Evolutionary conservation across 2,329 filamentous ascomycete genomes (phyloP).

Genomic region (Colletotrichum musae): DNA sequence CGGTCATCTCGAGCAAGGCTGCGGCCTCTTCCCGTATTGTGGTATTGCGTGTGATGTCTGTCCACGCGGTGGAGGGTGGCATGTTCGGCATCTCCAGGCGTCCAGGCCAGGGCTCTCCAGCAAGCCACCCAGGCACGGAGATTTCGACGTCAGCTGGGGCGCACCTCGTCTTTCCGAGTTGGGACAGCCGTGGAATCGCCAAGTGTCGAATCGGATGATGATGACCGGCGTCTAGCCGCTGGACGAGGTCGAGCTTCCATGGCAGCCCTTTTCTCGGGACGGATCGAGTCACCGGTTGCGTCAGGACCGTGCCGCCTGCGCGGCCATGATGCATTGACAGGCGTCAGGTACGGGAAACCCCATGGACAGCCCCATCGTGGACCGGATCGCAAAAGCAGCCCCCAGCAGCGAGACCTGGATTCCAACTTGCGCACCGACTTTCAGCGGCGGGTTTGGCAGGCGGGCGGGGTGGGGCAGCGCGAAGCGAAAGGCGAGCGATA

Average conservation of each 20-base stretch:
- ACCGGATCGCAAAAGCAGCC: conserved; percentile 3
- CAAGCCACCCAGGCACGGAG: conserved; percentile 7
- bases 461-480: conserved; percentile 52
- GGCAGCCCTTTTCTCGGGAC: conserved; percentile 26
- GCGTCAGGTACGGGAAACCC: conserved; percentile 19
- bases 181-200: conserved; percentile 9
- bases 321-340: conserved; percentile 7
- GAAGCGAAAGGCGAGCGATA: conserved; percentile 46
- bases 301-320: conserved; percentile 25
- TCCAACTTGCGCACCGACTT: conserved; percentile 31
- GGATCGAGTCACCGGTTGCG: conserved; percentile 29
- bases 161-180: conserved; percentile 3
- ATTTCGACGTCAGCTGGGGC: conserved; percentile 1
- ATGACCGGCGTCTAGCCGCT: conserved; percentile 23
- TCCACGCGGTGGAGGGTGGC: neutral
- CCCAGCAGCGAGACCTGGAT: conserved; percentile 8
- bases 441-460: conserved; percentile 5
- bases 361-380: conserved; percentile 9
- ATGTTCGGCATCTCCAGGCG: neutral
- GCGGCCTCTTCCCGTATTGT: neutral
- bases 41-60: neutral
- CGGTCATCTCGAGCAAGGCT: conserved; percentile 6
- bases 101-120: neutral
- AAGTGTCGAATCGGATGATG: conserved; percentile 28
- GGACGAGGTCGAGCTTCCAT: conserved; percentile 3